Evolutionary conservation across 2,329 filamentous ascomycete genomes (phyloP).

Genomic region (Ophiostoma triangulosporum): DNA sequence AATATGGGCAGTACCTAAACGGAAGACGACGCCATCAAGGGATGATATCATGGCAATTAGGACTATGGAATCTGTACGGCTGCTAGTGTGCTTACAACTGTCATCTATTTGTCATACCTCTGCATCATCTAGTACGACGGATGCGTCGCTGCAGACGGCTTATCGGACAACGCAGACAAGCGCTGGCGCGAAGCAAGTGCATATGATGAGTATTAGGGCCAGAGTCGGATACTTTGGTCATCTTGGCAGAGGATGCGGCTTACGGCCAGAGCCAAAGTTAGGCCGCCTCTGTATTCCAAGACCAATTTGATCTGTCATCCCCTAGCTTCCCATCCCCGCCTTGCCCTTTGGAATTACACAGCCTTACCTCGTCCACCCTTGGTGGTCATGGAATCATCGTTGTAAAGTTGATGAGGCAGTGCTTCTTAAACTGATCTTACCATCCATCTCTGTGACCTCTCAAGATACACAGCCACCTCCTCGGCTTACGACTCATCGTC

Average conservation of each 20-base stretch:
- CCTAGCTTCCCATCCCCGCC: not conserved
- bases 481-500: not conserved
- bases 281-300: not conserved
- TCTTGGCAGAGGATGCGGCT: too few relatives aligned
- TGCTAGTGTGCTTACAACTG: too few relatives aligned
- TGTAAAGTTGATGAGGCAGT: not conserved
- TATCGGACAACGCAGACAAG: too few relatives aligned
- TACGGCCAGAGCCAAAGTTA: too few relatives aligned
- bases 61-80: too few relatives aligned
- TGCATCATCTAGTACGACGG: not conserved
- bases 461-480: not conserved
- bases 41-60: too few relatives aligned
- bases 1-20: too few relatives aligned
- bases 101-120: not conserved
- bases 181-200: too few relatives aligned
- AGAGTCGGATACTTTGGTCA: too few relatives aligned
- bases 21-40: too few relatives aligned
- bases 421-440: not conserved
- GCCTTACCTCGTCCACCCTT: not conserved
- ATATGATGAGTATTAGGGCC: too few relatives aligned
- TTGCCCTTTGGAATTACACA: not conserved
- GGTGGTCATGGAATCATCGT: conserved; percentile 2
- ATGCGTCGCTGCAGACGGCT: not conserved
- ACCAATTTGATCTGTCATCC: not conserved
- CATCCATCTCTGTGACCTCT: not conserved